Evolutionary conservation across 2,329 filamentous ascomycete genomes (phyloP), one percentile per base, ranked within the genome.

Genomic region (Phyllosticta citribraziliensis): DNA sequence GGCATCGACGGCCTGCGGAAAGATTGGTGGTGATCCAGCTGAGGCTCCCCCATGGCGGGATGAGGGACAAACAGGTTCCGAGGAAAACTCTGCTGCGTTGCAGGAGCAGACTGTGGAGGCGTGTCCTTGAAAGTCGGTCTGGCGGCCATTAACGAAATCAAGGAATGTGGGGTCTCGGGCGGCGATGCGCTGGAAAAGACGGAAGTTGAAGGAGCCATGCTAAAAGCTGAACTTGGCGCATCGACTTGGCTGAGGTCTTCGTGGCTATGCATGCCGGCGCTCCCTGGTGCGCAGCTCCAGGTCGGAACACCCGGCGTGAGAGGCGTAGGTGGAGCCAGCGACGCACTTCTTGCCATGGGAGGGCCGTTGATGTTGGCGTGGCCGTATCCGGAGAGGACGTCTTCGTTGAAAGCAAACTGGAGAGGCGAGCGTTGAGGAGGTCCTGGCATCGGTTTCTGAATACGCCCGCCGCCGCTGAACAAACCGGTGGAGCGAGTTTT

Each of bases 71-170:
- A 61, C 14, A 50, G 27, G 20, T 50, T 57, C 5, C 60, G 60
- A 20, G 75, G 70, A 62, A 80, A 80, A 54, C 68, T 73, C 65
- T 78, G 75, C 63, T 80, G 78, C n/a, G 73, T 75, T 2, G 78
- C 76, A 14, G 78, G 78, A 47, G 78, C 78, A 25, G 78, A 80
- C 64, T 80, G 78, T 8, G 78, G 78, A 47, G 78, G 78, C 3
- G 78, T 79, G 62, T 79, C 77, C 56, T 76, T 76, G 61, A 74
- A 75, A 65, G 68, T 65, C 22, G 60, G 55, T 50, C 22, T 51
- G 50, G 30, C 56, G 47, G 17, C 59, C 55, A 30, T 57, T 52
- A n/a, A 57, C 6, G 11, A 55, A 54, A 20, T 54, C 59, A 54
- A 55, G 50, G 55, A 70, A 52, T 74, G 58, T 12, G 78, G 77